Evolutionary conservation across 208 protist species (phyloP), one percentile per base, ranked within the genome.

Genomic region (Leishmania tropica): DNA sequence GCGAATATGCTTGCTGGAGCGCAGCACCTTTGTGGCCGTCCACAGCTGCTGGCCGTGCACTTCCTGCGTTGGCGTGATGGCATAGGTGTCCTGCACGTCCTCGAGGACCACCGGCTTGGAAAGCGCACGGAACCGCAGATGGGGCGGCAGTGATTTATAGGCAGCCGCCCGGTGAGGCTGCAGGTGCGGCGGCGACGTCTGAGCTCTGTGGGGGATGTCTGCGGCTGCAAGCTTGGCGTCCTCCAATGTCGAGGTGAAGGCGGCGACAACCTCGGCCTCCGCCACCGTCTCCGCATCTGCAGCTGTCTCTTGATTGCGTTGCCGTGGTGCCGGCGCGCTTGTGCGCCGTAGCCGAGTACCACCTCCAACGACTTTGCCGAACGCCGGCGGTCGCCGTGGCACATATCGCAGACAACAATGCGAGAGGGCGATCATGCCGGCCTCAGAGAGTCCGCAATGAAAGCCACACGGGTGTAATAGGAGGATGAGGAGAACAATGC

Each of bases 11-110:
- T 83, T 62, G 82, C 83, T 92, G 80, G 81, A 79, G 71, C 94
- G 87, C 64, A 91, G 84, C 42, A 95, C 81, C 67, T 85, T 83
- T 0, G 93, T 90, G 51, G 85, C 87, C 47, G 85, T 81, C 93
- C 94, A 97, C 54, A 97, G 74, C 68, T 92, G 88, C 81, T 81
- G 83, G 15, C 84, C 94, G 47, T 62, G 90, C 51, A 95, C 54
- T 17, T 79, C 80, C 24, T 74, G 58, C 65, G 78, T 75, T 15
- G 89, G 72, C 1, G 85, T 51, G 40, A 87, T 28, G 19, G 80
- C 67, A 24, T 82, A 56, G 7, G 80, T 75, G 40, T 78, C 87
- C 71, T 94, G 85, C 56, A 94, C 72, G 67, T 82, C 87, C 24
- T 95, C 77, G 2, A 96, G 78, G 0, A 95, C 79, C 75, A 86